Evolutionary conservation across 495 filamentous ascomycete species (phyloP), one percentile per base, ranked within the genome.

Genomic region (Penicillium tannophilum): DNA sequence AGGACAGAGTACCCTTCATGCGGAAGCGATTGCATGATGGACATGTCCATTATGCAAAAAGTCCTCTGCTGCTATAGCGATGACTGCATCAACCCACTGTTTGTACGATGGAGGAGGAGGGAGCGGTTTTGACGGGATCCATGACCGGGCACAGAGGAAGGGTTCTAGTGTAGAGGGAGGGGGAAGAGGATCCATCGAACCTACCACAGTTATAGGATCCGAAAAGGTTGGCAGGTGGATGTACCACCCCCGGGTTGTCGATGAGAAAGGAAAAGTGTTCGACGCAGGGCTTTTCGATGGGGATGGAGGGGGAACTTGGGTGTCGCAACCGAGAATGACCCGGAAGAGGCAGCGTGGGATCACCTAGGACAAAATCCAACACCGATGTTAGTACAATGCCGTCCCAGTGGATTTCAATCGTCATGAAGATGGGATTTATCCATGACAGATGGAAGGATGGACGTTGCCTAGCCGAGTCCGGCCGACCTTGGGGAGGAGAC

Each of bases 291-390:
- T 65, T 65, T 72, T 70, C 64, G 72, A 69, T 72, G 71, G 70
- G 62, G 68, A 59, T 64, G 64, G 67, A 70, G 67, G 67, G 65
- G 65, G 64, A 67, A 67, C 68, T 63, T 43, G 53, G 66, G 59
- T 71, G 76, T 76, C 72, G 76, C 76, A 75, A 62, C 67, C 74
- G 73, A 71, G 59, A 76, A 70, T 69, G 69, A 71, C 65, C 63
- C 62, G 58, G 64, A 66, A 66, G 67, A 72, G 68, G 63, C 66
- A 64, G 60, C 63, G 60, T 67, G 56, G 59, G 64, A 59, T 59
- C 62, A 66, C 47, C 71, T 74, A 59, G 46, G 26, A 47, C 58
- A 57, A 58, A 67, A 54, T 43, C 52, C 42, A 55, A 47, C 28
- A 54, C 43, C 41, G 45, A 36, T 39, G 65, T 78, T 54, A 78